Base-by-base conservation (phyloP, 1,284 basidiomycete genomes). In the Athelia sp. region DNA sequence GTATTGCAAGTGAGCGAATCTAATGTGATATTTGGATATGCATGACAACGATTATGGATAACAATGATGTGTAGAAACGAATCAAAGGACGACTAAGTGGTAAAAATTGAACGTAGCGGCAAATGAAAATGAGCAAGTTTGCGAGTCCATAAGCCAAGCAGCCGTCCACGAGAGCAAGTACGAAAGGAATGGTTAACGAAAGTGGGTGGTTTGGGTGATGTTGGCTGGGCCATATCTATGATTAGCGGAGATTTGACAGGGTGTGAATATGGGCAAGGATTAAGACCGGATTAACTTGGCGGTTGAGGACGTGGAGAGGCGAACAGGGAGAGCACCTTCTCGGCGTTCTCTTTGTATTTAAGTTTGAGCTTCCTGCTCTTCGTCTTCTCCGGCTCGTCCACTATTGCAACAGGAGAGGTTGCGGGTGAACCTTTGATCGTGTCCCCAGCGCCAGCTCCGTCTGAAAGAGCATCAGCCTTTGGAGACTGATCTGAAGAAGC, bases 341-440 rank as follows among this genome's bases (percentile, higher is more conserved):
- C 87, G 11, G 87, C 85, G 51, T 83, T 85, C 63, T 87, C 82
- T 67, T 88, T 89, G 69, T 87, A 87, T 68, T 81, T 89, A 4
- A 29, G 4, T 75, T 86, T 87, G 67, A 88, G 63, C 65, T 85
- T 87, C 71, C 80, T 87, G 59, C 68, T 81, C 75, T 78, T 83
- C 50, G 69, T 65, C 60, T 78, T 78, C 65, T 82, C 79, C 17
- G 71, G 68, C 45, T 76, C 76, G 32, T 72, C 69, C 6, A 21
- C n/a, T 9, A n/a, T 4, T 40, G 36, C 9, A n/a, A 40, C n/a
- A 21, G 36, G 36, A 29, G 26, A 29, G 4, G 4, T 29, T 14
- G 54, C 52, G 6, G 61, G 58, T 34, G 66, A 55, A 40, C 42
- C 56, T 52, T 64, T 71, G 23, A 64, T 60, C 2, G 64, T 69